These are phyloP conservation scores for Physaria fendleri DNA, from an alignment of 345 rosid genomes.

Conservation along the genomic window DNA sequence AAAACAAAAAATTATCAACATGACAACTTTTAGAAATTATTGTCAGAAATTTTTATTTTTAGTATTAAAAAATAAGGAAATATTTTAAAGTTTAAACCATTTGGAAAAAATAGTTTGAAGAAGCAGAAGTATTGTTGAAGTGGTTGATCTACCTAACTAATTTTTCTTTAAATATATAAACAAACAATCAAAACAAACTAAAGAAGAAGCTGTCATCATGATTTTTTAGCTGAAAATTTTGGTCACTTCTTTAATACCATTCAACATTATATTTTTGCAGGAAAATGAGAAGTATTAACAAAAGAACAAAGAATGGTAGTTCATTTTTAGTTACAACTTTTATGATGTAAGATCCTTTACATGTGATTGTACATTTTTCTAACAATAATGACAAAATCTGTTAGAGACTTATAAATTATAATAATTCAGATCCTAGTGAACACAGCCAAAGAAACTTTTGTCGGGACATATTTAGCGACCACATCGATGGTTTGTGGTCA, in stretches of 20 bases:
- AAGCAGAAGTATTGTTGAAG: slow-evolving; percentile 10
- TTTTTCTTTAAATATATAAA: background rate
- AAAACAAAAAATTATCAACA: too few species aligned
- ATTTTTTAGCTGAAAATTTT: background rate
- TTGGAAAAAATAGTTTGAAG: background rate
- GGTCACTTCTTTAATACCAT: slow-evolving; percentile 12
- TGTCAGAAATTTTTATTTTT: too few species aligned
- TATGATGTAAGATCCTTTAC: background rate
- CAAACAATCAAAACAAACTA: background rate
- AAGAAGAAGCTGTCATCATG: background rate
- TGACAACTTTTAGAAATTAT: too few species aligned
- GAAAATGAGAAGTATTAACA: background rate
- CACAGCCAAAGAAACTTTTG: background rate
- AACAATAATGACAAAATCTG: background rate
- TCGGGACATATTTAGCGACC: background rate
- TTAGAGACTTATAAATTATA: background rate
- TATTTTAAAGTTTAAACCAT: background rate
- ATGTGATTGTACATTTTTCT: background rate
- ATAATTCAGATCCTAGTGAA: background rate
- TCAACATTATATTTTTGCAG: background rate
- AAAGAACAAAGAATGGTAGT: slow-evolving; percentile 10
- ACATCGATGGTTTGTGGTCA: slow-evolving; percentile 6
- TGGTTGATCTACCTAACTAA: slow-evolving; percentile 23
- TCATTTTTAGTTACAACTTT: slow-evolving; percentile 21
- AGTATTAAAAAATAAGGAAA: too few species aligned